Conservation (phyloP, 2,329 filamentous ascomycete species). For the Amauroascus niger region DNA sequence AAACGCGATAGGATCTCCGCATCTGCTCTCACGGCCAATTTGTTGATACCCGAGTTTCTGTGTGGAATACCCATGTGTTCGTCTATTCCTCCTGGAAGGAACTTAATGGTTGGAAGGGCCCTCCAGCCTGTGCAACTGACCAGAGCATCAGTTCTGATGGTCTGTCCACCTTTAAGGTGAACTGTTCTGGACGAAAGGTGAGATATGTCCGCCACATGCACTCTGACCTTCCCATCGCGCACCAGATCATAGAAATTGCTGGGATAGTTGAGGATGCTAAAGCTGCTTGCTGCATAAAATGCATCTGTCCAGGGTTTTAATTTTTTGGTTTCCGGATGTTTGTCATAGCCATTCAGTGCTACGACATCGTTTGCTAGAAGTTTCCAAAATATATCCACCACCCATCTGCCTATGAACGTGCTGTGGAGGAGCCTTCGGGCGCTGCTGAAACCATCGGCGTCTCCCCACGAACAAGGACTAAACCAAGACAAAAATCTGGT, state of each 20-base stretch:
- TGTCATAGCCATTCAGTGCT: slow-evolving; percentile 39
- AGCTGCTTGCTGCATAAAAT: slow-evolving; percentile 47
- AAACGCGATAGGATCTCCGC: slow-evolving; percentile 40
- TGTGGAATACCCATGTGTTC: slow-evolving; percentile 41
- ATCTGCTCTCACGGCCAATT: slow-evolving; percentile 36
- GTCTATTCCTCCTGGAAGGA: slow-evolving; percentile 37
- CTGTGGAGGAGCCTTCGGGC: slow-evolving; percentile 39
- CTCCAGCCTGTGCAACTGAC: slow-evolving; percentile 52
- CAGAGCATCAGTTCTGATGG: slow-evolving; percentile 42
- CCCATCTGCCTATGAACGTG: slow-evolving; percentile 38
- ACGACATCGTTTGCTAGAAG: slow-evolving; percentile 43
- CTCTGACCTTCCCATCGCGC: slow-evolving; percentile 42
- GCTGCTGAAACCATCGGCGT: slow-evolving; percentile 46
- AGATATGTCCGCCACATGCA: slow-evolving; percentile 48
- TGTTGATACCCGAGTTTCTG: slow-evolving; percentile 18
- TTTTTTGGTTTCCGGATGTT: slow-evolving; percentile 37
- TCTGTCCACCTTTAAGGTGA: slow-evolving; percentile 40
- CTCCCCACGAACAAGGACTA: slow-evolving; percentile 63
- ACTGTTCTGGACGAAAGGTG: slow-evolving; percentile 39
- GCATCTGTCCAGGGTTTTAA: slow-evolving; percentile 39
- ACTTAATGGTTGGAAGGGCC: slow-evolving; percentile 40
- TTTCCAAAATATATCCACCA: slow-evolving; percentile 46
- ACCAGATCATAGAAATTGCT: slow-evolving; percentile 50
- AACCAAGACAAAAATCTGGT: slow-evolving; percentile 64
- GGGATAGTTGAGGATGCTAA: slow-evolving; percentile 54